Percentiles rank a stretch among this genome's conserved stretches.
phyloP scores from a whole-genome alignment of 805 yeast species.

The Saturnispora besseyi region DNA sequence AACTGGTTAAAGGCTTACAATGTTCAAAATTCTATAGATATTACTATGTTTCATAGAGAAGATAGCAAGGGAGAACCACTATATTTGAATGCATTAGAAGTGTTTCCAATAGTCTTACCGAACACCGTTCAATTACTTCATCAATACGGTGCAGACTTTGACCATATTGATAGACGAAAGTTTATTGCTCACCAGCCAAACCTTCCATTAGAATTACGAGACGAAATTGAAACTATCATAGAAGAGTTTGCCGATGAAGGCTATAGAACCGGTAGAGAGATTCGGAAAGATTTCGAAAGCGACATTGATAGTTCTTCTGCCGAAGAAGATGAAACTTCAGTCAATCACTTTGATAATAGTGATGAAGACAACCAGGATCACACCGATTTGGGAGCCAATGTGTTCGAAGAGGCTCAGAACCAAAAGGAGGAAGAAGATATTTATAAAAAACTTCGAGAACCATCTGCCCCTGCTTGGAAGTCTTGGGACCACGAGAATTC shows the following conservation, averaged over 20 bases:
- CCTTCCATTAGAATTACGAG: constrained; percentile 60
- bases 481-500: constrained; percentile 43
- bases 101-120: constrained; percentile 59
- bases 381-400: neutral
- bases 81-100: constrained; percentile 37
- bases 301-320: neutral
- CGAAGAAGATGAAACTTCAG: neutral
- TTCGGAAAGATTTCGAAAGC: neutral
- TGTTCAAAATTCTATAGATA: constrained; percentile 13
- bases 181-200: constrained; percentile 60
- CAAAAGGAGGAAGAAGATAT: constrained; percentile 10
- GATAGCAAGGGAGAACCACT: constrained; percentile 30
- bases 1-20: constrained; percentile 32
- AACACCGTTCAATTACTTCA: constrained; percentile 62
- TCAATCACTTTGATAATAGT: neutral
- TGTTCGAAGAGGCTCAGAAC: constrained; percentile 7
- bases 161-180: constrained; percentile 46
- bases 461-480: constrained; percentile 34
- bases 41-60: constrained; percentile 16
- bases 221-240: constrained; percentile 60
- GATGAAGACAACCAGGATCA: neutral
- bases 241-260: constrained; percentile 30
- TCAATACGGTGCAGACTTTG: constrained; percentile 68
- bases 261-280: constrained; percentile 16
- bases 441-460: constrained; percentile 30